Base-by-base conservation (phyloP, 78 protist genomes). In the Emiliania huxleyi region DNA sequence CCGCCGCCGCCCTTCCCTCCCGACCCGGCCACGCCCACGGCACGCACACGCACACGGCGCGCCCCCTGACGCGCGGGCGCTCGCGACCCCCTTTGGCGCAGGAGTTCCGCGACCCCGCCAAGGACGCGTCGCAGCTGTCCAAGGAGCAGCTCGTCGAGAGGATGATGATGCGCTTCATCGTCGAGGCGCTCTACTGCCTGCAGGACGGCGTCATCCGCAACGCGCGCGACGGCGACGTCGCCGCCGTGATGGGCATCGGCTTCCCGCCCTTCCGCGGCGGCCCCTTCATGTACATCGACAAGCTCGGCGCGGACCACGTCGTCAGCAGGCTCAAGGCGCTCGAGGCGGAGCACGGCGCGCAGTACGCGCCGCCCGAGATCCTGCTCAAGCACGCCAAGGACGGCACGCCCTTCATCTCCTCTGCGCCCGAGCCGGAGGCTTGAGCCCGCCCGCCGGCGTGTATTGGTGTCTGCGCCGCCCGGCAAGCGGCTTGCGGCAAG, bases 141-240 rank as follows among this genome's bases (percentile, higher is more conserved):
- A 55, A 37, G 52, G 42, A 92, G 81, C 93, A 62, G 35, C 46
- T 90, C 75, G 73, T 37, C 69, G 55, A 79, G 15, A 95, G 98
- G 26, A 26, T 95, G 0, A 85, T 69, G 33, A 8, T 56, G 26
- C 91, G 96, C 43, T 83, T 97, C 62, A 55, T 92, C 94, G 94
- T 94, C 92, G 98, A 97, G 95, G 96, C 98, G 33, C 44, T 69
- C 40, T 37, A 37, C 94, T 95, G 96, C 69, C 94, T 87, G 38
- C 44, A 49, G 69, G 94, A 91, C 35, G 97, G 97, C 29, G 56
- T 95, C 11, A 90, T 90, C 56, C 29, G 18, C n/a, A 26, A 12
- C 38, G 77, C 97, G 11, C 35, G 11, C 21, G 95, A 95, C 71
- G 95, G 94, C 62, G 97, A 95, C 81, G 25, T 95, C 25, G 97